Percentiles rank a stretch among this genome's conserved stretches.
Evolutionary conservation across 768 basidiomycete species (phyloP).

Genomic region (Amanita thiersii): DNA sequence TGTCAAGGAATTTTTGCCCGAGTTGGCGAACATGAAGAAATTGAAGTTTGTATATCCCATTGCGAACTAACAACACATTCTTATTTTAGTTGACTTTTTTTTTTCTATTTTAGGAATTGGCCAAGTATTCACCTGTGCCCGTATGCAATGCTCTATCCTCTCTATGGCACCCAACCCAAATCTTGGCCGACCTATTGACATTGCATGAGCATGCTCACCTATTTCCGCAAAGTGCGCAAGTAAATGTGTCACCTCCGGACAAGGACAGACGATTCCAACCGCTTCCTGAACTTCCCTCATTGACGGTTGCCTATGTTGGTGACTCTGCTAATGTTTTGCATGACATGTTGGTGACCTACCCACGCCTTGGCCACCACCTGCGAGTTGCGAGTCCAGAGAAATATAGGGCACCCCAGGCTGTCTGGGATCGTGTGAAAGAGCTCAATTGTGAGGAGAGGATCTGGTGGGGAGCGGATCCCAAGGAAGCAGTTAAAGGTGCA

Average conservation of each 20-base stretch:
- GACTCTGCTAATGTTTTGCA: constrained; percentile 94
- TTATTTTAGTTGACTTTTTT: constrained; percentile 5
- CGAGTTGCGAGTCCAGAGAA: constrained; percentile 75
- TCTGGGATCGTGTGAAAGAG: constrained; percentile 77
- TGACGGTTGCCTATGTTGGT: constrained; percentile 90
- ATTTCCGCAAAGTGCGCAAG: constrained; percentile 29
- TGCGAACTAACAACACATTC: no score
- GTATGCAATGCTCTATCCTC: constrained; percentile 95
- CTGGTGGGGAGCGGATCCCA: constrained; percentile 70
- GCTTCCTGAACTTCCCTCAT: constrained; percentile 54
- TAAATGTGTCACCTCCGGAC: background rate
- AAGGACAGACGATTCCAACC: constrained; percentile 6
- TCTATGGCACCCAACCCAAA: constrained; percentile 95
- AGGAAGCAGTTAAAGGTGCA: constrained; percentile 81
- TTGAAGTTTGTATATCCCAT: constrained; percentile 57
- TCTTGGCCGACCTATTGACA: constrained; percentile 88
- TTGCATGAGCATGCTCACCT: constrained; percentile 67
- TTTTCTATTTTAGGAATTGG: constrained; percentile 62
- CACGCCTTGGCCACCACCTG: constrained; percentile 81
- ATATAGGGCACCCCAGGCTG: constrained; percentile 63
- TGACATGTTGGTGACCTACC: constrained; percentile 95
- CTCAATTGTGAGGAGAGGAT: constrained; percentile 68
- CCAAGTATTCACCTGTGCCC: constrained; percentile 84
- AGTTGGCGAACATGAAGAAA: constrained; percentile 86
- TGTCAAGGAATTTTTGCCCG: constrained; percentile 95